These are phyloP conservation scores for Casuarina cunninghamiana DNA, from an alignment of 306 rosid species.

Conservation along the genomic window DNA sequence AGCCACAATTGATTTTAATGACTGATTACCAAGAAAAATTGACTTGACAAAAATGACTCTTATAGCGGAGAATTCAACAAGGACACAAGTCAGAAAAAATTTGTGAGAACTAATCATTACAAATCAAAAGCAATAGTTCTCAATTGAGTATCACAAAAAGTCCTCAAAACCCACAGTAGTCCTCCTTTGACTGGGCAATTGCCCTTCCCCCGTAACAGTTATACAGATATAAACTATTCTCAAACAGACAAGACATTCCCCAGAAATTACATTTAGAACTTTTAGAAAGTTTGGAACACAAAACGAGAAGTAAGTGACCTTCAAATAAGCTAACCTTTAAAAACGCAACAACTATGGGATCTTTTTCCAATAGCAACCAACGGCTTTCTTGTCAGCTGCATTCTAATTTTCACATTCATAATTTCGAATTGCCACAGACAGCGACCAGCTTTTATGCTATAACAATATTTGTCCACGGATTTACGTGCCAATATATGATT, in stretches of 20 bases:
- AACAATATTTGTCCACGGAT: background rate
- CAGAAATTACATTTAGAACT: slow-evolving; percentile 18
- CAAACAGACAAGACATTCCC: slow-evolving; percentile 19
- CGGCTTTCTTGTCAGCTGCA: background rate
- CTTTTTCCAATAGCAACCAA: slow-evolving; percentile 5
- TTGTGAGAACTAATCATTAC: background rate
- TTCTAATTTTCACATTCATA: slow-evolving; percentile 21
- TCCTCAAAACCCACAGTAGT: background rate
- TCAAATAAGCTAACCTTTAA: slow-evolving; percentile 34
- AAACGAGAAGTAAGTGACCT: background rate
- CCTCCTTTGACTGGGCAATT: slow-evolving; percentile 30
- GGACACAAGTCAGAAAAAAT: background rate
- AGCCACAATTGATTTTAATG: background rate
- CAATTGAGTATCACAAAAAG: no score
- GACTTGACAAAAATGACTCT: background rate
- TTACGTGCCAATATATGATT: background rate
- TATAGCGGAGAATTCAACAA: background rate
- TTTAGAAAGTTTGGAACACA: slow-evolving; percentile 6
- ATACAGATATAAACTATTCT: slow-evolving; percentile 19
- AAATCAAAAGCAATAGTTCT: background rate
- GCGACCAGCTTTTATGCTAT: slow-evolving; percentile 5
- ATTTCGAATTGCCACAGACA: slow-evolving; percentile 4
- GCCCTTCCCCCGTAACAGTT: slow-evolving; percentile 17
- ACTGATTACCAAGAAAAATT: background rate
- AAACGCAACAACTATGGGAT: slow-evolving; percentile 25